Conservation (phyloP, 495 filamentous ascomycete species). For the Poronia punctata region DNA sequence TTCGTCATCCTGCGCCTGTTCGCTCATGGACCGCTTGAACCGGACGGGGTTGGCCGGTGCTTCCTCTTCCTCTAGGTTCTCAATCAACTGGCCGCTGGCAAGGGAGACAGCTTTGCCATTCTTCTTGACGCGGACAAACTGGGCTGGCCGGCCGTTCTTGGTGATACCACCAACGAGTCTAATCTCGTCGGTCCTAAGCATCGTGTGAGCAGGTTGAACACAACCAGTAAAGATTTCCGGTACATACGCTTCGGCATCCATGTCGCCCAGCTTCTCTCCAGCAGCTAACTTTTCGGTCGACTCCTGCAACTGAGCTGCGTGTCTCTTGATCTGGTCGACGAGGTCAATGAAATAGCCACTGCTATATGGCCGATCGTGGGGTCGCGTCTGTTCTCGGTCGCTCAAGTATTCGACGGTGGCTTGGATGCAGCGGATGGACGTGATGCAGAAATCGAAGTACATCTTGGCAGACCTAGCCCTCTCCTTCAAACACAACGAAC, state of each 20-base stretch:
- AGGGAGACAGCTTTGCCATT: slow-evolving; percentile 72
- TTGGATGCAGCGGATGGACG: slow-evolving; percentile 77
- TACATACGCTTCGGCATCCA: slow-evolving; percentile 50
- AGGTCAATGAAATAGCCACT: slow-evolving; percentile 92
- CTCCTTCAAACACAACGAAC: slow-evolving; percentile 59
- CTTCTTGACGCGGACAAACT: slow-evolving; percentile 69
- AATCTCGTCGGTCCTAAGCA: slow-evolving; percentile 54
- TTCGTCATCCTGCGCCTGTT: slow-evolving; percentile 60
- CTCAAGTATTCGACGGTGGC: slow-evolving; percentile 71
- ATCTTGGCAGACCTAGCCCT: slow-evolving; percentile 57
- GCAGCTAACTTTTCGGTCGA: slow-evolving; percentile 40
- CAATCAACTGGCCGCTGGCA: slow-evolving; percentile 49
- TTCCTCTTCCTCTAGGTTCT: slow-evolving; percentile 41
- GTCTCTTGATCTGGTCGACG: slow-evolving; percentile 72
- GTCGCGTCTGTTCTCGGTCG: slow-evolving; percentile 73
- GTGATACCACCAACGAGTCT: slow-evolving; percentile 68
- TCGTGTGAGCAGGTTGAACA: slow-evolving; percentile 30
- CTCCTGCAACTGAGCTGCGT: slow-evolving; percentile 53
- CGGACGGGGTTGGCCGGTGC: slow-evolving; percentile 33
- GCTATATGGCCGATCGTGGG: slow-evolving; percentile 79
- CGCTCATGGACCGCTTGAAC: slow-evolving; percentile 57
- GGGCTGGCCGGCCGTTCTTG: slow-evolving; percentile 66
- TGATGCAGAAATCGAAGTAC: slow-evolving; percentile 80
- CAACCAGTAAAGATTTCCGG: not conserved
- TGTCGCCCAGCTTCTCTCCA: slow-evolving; percentile 35